Percentiles rank a stretch among this genome's conserved stretches.
phyloP scores from a whole-genome alignment of 208 protist genomes.

The Acanthamoeba culbertsoni region DNA sequence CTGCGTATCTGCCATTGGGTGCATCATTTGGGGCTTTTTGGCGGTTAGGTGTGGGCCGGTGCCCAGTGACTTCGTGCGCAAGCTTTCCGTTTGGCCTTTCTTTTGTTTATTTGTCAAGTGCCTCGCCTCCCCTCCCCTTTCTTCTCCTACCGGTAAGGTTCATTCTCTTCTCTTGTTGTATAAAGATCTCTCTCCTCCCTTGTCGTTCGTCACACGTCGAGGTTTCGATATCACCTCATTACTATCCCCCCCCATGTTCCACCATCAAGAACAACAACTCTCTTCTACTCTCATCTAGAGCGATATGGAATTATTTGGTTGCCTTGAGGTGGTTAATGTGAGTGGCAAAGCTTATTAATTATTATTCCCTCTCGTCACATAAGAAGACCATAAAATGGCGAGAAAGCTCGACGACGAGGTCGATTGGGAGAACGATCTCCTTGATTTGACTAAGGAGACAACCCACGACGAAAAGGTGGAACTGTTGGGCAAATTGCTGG shows the following conservation, averaged over 20 bases:
- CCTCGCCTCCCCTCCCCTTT: not conserved
- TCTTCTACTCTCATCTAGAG: no score
- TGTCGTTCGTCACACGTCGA: not conserved
- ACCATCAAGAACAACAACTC: no score
- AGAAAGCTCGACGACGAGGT: conserved; percentile 54
- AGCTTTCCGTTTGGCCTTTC: not conserved
- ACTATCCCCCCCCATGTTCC: no score
- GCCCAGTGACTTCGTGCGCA: not conserved
- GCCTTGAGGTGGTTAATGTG: not conserved
- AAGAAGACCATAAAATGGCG: not conserved
- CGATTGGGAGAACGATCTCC: conserved; percentile 19
- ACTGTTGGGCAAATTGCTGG: conserved; percentile 22
- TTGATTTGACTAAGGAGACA: conserved; percentile 24
- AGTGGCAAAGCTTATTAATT: not conserved
- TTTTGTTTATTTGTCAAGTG: not conserved
- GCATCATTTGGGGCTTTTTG: not conserved
- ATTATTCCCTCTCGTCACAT: not conserved
- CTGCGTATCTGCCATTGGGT: not conserved
- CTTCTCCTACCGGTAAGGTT: not conserved
- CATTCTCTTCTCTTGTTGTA: not conserved
- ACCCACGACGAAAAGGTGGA: conserved; percentile 44
- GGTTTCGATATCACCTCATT: no score
- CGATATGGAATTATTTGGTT: no score
- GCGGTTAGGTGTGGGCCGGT: not conserved
- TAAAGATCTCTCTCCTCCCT: not conserved